Evolutionary conservation across 163 green algal genomes (phyloP).

Genomic region (Volvox carteri): DNA sequence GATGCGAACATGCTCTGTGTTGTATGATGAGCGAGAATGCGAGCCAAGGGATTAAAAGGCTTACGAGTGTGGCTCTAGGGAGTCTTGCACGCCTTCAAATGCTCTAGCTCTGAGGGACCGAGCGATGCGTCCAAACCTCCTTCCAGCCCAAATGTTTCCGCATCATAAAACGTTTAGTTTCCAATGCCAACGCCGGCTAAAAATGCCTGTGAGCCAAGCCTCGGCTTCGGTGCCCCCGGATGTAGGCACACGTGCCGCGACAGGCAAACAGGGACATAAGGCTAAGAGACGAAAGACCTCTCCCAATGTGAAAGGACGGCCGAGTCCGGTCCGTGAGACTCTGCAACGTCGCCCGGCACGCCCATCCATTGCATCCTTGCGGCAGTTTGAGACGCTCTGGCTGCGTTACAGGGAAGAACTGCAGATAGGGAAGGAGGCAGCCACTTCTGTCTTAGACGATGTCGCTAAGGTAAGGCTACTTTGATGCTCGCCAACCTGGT

Average conservation of each 20-base stretch:
- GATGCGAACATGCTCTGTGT: too few relatives aligned
- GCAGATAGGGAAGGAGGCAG: constrained; percentile 33
- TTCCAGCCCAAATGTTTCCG: too few relatives aligned
- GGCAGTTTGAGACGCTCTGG: constrained; percentile 39
- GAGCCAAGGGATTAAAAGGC: too few relatives aligned
- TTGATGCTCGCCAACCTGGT: too few relatives aligned
- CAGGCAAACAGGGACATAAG: background rate
- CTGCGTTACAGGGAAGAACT: background rate
- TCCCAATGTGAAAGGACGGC: background rate
- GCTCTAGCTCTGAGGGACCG: too few relatives aligned
- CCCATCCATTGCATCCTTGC: background rate
- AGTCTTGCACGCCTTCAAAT: too few relatives aligned
- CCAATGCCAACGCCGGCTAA: background rate
- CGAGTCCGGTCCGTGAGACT: background rate
- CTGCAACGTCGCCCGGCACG: background rate
- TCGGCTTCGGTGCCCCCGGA: background rate
- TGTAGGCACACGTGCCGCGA: background rate
- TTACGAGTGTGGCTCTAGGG: too few relatives aligned
- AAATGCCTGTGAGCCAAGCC: background rate
- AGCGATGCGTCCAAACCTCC: too few relatives aligned
- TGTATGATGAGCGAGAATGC: too few relatives aligned
- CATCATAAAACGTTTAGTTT: background rate
- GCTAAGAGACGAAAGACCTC: background rate
- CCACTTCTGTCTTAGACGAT: background rate
- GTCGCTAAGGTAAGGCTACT: constrained; percentile 10